Base-by-base conservation (phyloP, 208 protist genomes). In the Phytomonas francai region DNA sequence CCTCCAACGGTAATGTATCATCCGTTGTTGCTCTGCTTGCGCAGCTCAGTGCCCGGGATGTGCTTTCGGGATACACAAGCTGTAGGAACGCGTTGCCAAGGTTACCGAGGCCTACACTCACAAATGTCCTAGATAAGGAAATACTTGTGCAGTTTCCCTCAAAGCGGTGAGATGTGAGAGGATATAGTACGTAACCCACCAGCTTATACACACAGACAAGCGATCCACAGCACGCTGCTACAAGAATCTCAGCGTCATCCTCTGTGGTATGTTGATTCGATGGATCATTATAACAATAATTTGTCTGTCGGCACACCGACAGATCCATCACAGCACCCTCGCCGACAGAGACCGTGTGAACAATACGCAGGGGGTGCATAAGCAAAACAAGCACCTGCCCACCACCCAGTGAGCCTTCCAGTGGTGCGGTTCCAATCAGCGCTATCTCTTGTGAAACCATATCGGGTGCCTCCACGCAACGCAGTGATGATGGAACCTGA, bases 181-280 rank as follows among this genome's bases (percentile, higher is more conserved):
- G 54, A 5, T 71, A 54, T 34, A 84, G 63, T 0, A 60, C 60
- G 51, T 62, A 27, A 27, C 76, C 75, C 9, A 65, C 31, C 16
- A 81, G 75, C 30, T 66, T 45, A 60, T 76, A 84, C 0, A 84
- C 65, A 3, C 76, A 67, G n/a, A 84, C 75, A 19, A 49, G 14
- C 39, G 39, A 12, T 9, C 39, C 39, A 42, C 63, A 67, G 19
- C 63, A 54, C 9, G 30, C 63, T 7, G 63, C 63, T 42, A 54
- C 63, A 28, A 54, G 16, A 57, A 67, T 29, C n/a, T 54, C 63
- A 30, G 27, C 39, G 25, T 57, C 63, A 27, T 67, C 33, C 22
- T 42, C 36, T 7, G 29, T 30, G n/a, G 2, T 33, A 61, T 61
- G 1, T 3, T 61, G 3, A 61, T 61, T 9, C 3, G 2, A 9